Evolutionary conservation across 148 eudicot species (phyloP).

Genomic region (Heliosperma pusillum): DNA sequence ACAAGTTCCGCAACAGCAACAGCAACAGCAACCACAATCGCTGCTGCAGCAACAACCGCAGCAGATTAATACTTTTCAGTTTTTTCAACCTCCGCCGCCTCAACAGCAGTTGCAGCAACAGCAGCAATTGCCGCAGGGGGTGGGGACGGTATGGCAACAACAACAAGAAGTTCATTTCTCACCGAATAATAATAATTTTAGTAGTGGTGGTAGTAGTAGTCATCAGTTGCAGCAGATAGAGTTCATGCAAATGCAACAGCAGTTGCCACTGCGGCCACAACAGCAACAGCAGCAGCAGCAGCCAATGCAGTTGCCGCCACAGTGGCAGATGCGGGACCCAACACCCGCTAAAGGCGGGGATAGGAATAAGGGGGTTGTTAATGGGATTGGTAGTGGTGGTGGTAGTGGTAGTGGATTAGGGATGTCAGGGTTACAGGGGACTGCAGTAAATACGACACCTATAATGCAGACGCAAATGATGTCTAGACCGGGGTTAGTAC

Average conservation of each 20-base stretch:
- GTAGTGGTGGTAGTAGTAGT: constrained; percentile 6
- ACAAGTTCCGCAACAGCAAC: background rate
- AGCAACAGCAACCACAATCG: background rate
- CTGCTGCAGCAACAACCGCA: constrained; percentile 6
- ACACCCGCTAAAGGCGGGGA: constrained; percentile 26
- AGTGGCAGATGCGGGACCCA: constrained; percentile 30
- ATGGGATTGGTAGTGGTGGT: constrained; percentile 12
- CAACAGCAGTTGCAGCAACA: constrained; percentile 1
- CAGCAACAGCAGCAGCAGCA: constrained; percentile 12
- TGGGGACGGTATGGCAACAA: constrained; percentile 4
- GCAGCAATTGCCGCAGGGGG: constrained; percentile 13
- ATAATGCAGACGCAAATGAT: background rate
- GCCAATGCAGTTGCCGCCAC: constrained; percentile 21
- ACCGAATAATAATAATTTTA: background rate
- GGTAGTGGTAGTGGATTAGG: background rate
- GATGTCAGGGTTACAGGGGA: no score
- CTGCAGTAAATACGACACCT: no score
- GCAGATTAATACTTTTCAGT: constrained; percentile 32
- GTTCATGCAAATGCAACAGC: constrained; percentile 19
- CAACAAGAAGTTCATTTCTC: constrained; percentile 6
- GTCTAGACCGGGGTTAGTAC: background rate
- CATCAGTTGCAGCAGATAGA: constrained; percentile 24
- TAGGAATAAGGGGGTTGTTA: constrained; percentile 6
- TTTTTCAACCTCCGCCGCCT: constrained; percentile 32
- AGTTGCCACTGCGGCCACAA: constrained; percentile 11